Percentiles rank a stretch among this genome's conserved stretches.
These are phyloP conservation scores for Quercus rubra DNA, from an alignment of 306 rosid genomes.

Conservation along the genomic window DNA sequence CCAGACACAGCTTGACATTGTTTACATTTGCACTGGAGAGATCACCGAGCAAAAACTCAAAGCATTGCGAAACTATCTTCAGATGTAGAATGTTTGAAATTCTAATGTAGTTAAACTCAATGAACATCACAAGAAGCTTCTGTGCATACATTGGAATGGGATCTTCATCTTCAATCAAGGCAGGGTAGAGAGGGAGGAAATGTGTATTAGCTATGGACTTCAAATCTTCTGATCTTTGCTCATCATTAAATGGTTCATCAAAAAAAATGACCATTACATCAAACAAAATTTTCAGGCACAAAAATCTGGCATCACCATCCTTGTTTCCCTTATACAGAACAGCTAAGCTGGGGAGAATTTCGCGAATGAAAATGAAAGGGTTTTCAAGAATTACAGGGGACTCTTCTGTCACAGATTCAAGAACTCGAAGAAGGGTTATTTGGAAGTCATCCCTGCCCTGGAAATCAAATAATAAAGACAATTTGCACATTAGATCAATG, in stretches of 20 bases:
- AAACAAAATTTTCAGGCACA: slow-evolving; percentile 85
- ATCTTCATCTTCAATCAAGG: slow-evolving; percentile 89
- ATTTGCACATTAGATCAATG: slow-evolving; percentile 18
- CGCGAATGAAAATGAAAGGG: slow-evolving; percentile 65
- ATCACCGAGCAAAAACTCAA: slow-evolving; percentile 92
- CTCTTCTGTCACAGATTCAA: slow-evolving; percentile 85
- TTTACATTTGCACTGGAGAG: slow-evolving; percentile 86
- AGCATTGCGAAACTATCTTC: slow-evolving; percentile 92
- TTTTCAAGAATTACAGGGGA: slow-evolving; percentile 54
- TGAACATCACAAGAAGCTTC: slow-evolving; percentile 97
- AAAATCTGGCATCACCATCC: slow-evolving; percentile 96
- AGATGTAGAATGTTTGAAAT: slow-evolving; percentile 82
- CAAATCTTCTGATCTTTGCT: slow-evolving; percentile 66
- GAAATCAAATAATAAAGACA: slow-evolving; percentile 27
- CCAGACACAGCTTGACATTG: slow-evolving; percentile 80
- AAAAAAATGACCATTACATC: slow-evolving; percentile 81
- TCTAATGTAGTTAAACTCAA: slow-evolving; percentile 64
- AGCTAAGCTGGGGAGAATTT: slow-evolving; percentile 88
- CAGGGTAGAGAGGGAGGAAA: slow-evolving; percentile 93
- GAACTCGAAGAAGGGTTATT: slow-evolving; percentile 83
- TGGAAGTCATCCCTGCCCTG: slow-evolving; percentile 99
- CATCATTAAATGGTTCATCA: slow-evolving; percentile 69
- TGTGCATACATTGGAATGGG: slow-evolving; percentile 94
- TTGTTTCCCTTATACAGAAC: slow-evolving; percentile 89
- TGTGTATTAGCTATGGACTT: slow-evolving; percentile 59